Evolutionary conservation across 2,329 filamentous ascomycete species (phyloP).

Genomic region (Colletotrichum sp.): DNA sequence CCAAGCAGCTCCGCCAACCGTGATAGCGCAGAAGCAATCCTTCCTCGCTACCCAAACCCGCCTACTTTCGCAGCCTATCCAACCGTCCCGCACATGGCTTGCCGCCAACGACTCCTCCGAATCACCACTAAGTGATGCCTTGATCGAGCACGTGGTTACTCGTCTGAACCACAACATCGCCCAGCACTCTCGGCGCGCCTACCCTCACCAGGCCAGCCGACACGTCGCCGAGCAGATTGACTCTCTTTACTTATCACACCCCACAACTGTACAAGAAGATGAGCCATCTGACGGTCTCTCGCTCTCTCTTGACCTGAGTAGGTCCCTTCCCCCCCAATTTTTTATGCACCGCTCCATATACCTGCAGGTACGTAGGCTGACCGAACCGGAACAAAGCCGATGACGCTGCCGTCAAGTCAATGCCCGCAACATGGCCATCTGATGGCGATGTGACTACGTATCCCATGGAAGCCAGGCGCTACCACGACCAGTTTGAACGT

Average conservation of each 20-base stretch:
- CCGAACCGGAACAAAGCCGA: conserved; percentile 36
- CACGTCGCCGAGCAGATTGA: conserved; percentile 79
- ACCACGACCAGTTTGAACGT: conserved; percentile 52
- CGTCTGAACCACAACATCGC: conserved; percentile 67
- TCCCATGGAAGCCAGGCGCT: conserved; percentile 55
- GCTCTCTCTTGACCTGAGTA: conserved; percentile 51
- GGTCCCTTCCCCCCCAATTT: conserved; percentile 11
- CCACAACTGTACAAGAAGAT: conserved; percentile 30
- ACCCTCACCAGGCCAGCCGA: conserved; percentile 71
- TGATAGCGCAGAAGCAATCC: conserved; percentile 66
- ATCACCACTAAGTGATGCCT: conserved; percentile 48
- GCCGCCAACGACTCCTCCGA: conserved; percentile 48
- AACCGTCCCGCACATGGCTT: conserved; percentile 60
- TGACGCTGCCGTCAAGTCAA: conserved; percentile 46
- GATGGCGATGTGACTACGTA: conserved; percentile 39
- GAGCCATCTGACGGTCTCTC: conserved; percentile 46
- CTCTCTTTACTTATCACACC: conserved; percentile 59
- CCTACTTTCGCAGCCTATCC: conserved; percentile 64
- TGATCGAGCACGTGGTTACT: conserved; percentile 61
- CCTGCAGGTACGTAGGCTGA: not conserved
- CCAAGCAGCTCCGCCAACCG: conserved; percentile 38
- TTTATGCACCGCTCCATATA: not conserved
- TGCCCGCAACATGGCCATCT: conserved; percentile 53
- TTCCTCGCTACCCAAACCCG: conserved; percentile 70
- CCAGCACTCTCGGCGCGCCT: conserved; percentile 70